phyloP scores from a whole-genome alignment of 768 basidiomycete species.

The Rhizopogon roseolus region DNA sequence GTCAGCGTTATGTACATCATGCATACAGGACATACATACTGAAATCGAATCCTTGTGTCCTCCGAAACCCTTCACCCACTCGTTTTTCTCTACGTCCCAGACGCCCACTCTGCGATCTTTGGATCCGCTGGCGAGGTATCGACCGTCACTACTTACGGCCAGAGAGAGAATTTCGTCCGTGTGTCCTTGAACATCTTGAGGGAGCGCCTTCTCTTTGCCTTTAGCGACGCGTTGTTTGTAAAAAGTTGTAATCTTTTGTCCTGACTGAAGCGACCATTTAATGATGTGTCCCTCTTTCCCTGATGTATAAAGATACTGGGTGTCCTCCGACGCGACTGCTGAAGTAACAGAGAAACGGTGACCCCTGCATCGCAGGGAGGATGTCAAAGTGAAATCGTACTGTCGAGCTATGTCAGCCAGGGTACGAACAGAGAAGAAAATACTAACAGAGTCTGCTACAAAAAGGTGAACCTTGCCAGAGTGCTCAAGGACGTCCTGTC shows the following conservation, averaged over 20 bases:
- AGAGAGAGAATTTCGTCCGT: slow-evolving; percentile 81
- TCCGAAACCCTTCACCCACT: slow-evolving; percentile 78
- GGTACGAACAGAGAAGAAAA: background rate
- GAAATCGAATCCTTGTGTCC: slow-evolving; percentile 72
- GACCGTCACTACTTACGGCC: slow-evolving; percentile 82
- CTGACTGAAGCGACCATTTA: slow-evolving; percentile 74
- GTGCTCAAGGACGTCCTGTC: slow-evolving; percentile 88
- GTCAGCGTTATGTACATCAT: slow-evolving; percentile 33
- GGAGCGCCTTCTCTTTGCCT: slow-evolving; percentile 53
- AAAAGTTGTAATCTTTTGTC: slow-evolving; percentile 53
- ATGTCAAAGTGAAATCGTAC: slow-evolving; percentile 47
- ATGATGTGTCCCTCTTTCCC: slow-evolving; percentile 90
- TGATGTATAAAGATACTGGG: slow-evolving; percentile 74
- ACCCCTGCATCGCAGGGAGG: slow-evolving; percentile 58
- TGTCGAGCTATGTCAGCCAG: slow-evolving; percentile 16
- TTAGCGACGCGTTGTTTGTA: slow-evolving; percentile 57
- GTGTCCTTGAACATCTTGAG: slow-evolving; percentile 61
- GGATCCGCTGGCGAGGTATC: slow-evolving; percentile 82
- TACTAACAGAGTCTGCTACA: slow-evolving; percentile 65
- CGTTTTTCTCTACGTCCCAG: slow-evolving; percentile 75
- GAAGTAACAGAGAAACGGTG: slow-evolving; percentile 81
- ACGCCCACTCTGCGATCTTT: slow-evolving; percentile 77
- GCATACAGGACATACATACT: slow-evolving; percentile 37
- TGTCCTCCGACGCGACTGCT: slow-evolving; percentile 72
- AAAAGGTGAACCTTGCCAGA: slow-evolving; percentile 84